Percentiles rank a stretch among this genome's conserved stretches.
These are phyloP conservation scores for Arthrobotrys entomopaga DNA, from an alignment of 2,329 filamentous ascomycete genomes.

Conservation along the genomic window DNA sequence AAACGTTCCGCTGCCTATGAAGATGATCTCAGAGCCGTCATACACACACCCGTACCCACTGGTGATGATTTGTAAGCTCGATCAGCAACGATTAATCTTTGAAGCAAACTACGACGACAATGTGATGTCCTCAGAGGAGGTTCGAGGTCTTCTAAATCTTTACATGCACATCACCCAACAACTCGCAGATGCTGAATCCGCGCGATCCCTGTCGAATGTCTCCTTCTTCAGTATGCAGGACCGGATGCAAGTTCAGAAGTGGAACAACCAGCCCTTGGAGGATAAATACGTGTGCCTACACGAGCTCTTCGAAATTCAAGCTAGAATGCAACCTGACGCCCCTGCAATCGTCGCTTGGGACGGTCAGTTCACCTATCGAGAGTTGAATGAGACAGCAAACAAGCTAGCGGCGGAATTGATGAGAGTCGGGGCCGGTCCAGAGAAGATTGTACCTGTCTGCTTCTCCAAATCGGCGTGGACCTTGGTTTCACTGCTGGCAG, in stretches of 20 bases:
- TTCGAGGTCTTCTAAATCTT: slow-evolving; percentile 16
- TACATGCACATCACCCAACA: slow-evolving; percentile 20
- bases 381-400: slow-evolving; percentile 3
- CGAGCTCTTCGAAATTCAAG: slow-evolving; percentile 14
- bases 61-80: slow-evolving; percentile 16
- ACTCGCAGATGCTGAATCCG: slow-evolving; percentile 16
- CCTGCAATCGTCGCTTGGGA: slow-evolving; percentile 10
- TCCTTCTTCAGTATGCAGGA: background rate
- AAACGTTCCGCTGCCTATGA: slow-evolving; percentile 13
- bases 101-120: slow-evolving; percentile 18
- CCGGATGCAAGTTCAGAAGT: background rate
- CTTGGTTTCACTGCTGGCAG: slow-evolving; percentile 64
- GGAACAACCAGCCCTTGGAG: background rate
- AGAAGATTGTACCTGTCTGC: slow-evolving; percentile 60
- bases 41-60: slow-evolving; percentile 13
- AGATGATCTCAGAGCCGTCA: slow-evolving; percentile 9
- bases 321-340: background rate
- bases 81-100: slow-evolving; percentile 11
- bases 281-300: slow-evolving; percentile 1
- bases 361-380: slow-evolving; percentile 5
- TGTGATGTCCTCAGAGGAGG: slow-evolving; percentile 11
- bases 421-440: background rate
- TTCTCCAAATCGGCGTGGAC: slow-evolving; percentile 67
- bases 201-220: slow-evolving; percentile 6
- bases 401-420: slow-evolving; percentile 12